Evolutionary conservation across 2,329 filamentous ascomycete genomes (phyloP).

Genomic region (Colletotrichum gloeosporioides): DNA sequence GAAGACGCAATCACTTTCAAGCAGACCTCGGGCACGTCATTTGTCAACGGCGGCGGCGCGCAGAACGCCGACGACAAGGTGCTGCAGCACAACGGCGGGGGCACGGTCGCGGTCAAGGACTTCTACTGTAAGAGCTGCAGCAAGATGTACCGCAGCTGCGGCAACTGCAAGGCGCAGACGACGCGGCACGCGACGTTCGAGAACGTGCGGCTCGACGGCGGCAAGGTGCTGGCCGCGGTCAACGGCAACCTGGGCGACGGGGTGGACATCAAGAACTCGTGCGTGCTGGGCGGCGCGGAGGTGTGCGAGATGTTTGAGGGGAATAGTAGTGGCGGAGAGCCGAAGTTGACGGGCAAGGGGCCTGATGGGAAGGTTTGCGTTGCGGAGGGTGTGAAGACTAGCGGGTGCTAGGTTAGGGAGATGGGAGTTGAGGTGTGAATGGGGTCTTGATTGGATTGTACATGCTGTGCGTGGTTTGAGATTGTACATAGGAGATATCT

Average conservation of each 20-base stretch:
- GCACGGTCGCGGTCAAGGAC: slow-evolving; percentile 35
- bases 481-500: neutral
- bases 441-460: neutral
- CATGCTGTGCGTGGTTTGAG: neutral
- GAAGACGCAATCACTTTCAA: slow-evolving; percentile 39
- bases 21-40: slow-evolving; percentile 39
- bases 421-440: neutral
- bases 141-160: slow-evolving; percentile 53
- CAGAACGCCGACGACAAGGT: slow-evolving; percentile 18
- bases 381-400: slow-evolving; percentile 10
- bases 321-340: slow-evolving; percentile 7
- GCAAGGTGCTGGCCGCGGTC: slow-evolving; percentile 43
- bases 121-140: slow-evolving; percentile 49
- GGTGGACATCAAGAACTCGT: slow-evolving; percentile 20
- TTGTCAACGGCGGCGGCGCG: slow-evolving; percentile 34
- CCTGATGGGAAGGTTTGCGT: slow-evolving; percentile 19
- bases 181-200: slow-evolving; percentile 47
- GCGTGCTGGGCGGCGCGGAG: slow-evolving; percentile 21
- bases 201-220: slow-evolving; percentile 45
- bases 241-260: slow-evolving; percentile 41
- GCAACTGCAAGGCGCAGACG: slow-evolving; percentile 48
- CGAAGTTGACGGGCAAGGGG: slow-evolving; percentile 5
- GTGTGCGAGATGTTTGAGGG: slow-evolving; percentile 18
- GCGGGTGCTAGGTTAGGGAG: neutral
- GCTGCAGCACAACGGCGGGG: slow-evolving; percentile 20